Evolutionary conservation across 2,329 filamentous ascomycete genomes (phyloP).

Genomic region (Ceratocystiopsis minuta): DNA sequence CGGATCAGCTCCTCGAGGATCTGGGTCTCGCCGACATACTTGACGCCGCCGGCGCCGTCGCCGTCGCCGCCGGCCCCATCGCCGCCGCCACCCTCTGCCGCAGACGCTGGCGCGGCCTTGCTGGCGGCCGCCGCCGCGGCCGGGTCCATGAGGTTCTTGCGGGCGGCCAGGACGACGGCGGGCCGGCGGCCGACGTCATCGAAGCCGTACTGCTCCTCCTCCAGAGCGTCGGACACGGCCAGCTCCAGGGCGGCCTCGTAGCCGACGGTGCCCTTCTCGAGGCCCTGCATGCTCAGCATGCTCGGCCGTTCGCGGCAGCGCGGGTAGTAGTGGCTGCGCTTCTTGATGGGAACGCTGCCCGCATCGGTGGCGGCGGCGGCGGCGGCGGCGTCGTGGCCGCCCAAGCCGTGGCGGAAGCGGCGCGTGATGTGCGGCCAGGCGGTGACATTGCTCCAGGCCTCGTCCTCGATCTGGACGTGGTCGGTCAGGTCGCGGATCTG

Average conservation of each 20-base stretch:
- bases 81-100: background rate
- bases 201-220: constrained; percentile 44
- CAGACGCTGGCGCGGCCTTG: background rate
- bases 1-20: constrained; percentile 41
- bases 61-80: background rate
- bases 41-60: constrained; percentile 23
- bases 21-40: constrained; percentile 36
- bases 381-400: constrained; percentile 11
- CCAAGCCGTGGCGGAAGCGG: constrained; percentile 11
- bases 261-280: constrained; percentile 54
- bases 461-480: constrained; percentile 43
- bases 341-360: constrained; percentile 13
- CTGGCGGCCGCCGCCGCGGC: background rate
- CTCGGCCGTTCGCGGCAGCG: constrained; percentile 45
- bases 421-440: constrained; percentile 44
- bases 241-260: constrained; percentile 51
- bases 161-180: constrained; percentile 36
- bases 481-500: constrained; percentile 46
- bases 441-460: constrained; percentile 44
- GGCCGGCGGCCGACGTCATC: constrained; percentile 36
- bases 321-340: constrained; percentile 38
- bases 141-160: constrained; percentile 35
- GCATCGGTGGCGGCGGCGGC: background rate
- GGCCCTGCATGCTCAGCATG: constrained; percentile 55
- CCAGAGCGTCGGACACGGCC: constrained; percentile 43